Evolutionary conservation across 805 yeast genomes (phyloP).

Genomic region (Kluyveromyces nonfermentans): DNA sequence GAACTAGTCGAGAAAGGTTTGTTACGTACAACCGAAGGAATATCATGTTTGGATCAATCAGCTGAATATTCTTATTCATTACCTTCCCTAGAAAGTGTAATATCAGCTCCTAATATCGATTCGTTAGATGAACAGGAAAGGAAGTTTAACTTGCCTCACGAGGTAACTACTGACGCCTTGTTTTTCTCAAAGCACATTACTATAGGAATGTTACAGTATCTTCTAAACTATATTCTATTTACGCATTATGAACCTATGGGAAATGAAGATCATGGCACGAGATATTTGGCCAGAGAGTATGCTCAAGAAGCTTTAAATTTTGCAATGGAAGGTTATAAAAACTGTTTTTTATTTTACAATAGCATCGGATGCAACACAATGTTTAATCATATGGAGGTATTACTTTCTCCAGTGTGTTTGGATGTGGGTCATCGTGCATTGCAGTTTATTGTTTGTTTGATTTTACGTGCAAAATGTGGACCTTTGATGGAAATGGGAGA

Average conservation of each 20-base stretch:
- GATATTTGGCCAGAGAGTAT: slow-evolving; percentile 29
- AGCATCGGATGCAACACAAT: slow-evolving; percentile 28
- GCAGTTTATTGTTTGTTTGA: slow-evolving; percentile 48
- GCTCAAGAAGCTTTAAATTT: slow-evolving; percentile 36
- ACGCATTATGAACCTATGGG: slow-evolving; percentile 37
- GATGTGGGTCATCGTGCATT: slow-evolving; percentile 47
- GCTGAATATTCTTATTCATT: slow-evolving; percentile 26
- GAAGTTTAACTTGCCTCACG: slow-evolving; percentile 32
- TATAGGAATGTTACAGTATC: slow-evolving; percentile 40
- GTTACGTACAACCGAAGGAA: slow-evolving; percentile 25
- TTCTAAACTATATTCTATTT: slow-evolving; percentile 41
- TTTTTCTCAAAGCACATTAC: slow-evolving; percentile 32
- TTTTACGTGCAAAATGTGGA: slow-evolving; percentile 39
- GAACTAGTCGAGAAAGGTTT: slow-evolving; percentile 23
- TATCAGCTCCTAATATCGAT: slow-evolving; percentile 9
- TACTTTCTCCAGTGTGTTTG: slow-evolving; percentile 40
- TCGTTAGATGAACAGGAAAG: slow-evolving; percentile 17
- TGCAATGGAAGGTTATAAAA: slow-evolving; percentile 36
- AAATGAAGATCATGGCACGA: slow-evolving; percentile 28
- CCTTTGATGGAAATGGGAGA: slow-evolving; percentile 31
- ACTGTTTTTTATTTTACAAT: slow-evolving; percentile 34
- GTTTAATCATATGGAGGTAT: slow-evolving; percentile 34
- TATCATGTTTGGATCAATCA: slow-evolving; percentile 20
- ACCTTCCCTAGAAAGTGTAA: slow-evolving; percentile 24
- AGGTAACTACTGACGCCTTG: slow-evolving; percentile 32